Conservation (phyloP, 2,329 filamentous ascomycete genomes). For the Thermothelomyces thermophilus region DNA sequence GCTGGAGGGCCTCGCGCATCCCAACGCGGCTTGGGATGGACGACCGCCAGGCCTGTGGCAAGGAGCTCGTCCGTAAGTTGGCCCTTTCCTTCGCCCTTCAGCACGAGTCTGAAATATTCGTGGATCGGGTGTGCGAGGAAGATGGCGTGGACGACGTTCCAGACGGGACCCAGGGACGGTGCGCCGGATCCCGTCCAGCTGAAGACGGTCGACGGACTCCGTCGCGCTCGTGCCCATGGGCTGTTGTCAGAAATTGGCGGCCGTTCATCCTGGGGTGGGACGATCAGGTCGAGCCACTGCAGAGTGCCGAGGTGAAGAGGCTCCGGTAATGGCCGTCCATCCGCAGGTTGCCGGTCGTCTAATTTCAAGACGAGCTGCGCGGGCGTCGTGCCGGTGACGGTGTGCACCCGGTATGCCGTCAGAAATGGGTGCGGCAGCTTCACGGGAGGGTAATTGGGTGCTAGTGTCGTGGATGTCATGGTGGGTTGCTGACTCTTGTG, state of each 20-base stretch:
- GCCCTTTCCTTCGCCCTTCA: constrained; percentile 31
- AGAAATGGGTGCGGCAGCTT: constrained; percentile 42
- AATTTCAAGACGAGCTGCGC: constrained; percentile 28
- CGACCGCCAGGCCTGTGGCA: constrained; percentile 42
- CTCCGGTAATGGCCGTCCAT: constrained; percentile 30
- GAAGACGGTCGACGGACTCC: constrained; percentile 41
- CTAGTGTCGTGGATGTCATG: constrained; percentile 17
- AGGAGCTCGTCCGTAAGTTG: constrained; percentile 19
- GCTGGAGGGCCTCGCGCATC: background rate
- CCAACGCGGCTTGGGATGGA: constrained; percentile 34
- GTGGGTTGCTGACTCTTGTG: background rate
- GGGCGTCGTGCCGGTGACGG: constrained; percentile 24
- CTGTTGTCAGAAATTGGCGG: constrained; percentile 43
- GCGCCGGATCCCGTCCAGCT: constrained; percentile 36
- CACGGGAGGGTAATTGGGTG: constrained; percentile 29
- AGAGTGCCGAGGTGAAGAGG: constrained; percentile 34
- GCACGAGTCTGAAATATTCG: constrained; percentile 42
- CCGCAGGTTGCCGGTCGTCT: constrained; percentile 28
- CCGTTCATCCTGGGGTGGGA: constrained; percentile 20
- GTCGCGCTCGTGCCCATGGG: constrained; percentile 46
- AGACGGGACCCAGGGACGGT: constrained; percentile 43
- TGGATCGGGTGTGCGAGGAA: constrained; percentile 43
- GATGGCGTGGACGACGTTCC: constrained; percentile 46
- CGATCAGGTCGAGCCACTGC: constrained; percentile 33
- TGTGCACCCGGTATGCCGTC: constrained; percentile 35